A percentile compares a stretch with the other conserved stretches of the same genome.
Evolutionary conservation across 192 early-diverging fungal species (phyloP).

Genomic region (Coemansia umbellata): DNA sequence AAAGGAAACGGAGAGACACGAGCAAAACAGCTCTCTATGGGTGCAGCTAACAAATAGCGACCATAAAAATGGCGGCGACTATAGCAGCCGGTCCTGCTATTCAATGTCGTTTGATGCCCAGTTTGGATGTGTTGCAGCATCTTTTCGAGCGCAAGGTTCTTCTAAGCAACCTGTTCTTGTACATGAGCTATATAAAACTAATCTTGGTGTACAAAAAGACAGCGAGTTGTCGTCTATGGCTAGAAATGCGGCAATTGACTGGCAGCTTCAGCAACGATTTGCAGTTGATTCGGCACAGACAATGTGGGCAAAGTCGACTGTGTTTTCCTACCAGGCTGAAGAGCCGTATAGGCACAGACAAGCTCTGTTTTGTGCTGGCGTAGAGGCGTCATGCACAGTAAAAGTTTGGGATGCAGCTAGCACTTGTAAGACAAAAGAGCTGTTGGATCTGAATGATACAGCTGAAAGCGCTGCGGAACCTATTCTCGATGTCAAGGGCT

Average conservation of each 20-base stretch:
- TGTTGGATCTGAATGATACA: slow-evolving; percentile 10
- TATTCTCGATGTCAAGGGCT: slow-evolving; percentile 29
- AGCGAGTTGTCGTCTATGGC: not conserved
- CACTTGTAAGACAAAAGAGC: not conserved
- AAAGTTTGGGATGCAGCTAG: slow-evolving; percentile 12
- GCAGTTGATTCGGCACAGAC: slow-evolving; percentile 25
- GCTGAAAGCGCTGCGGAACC: slow-evolving; percentile 3
- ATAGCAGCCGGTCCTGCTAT: slow-evolving; percentile 18
- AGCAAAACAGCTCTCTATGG: slow-evolving; percentile 8
- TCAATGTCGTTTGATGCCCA: slow-evolving; percentile 15
- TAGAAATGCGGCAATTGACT: not conserved
- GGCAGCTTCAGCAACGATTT: not conserved
- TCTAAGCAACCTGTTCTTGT: not conserved
- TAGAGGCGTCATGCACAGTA: slow-evolving; percentile 19
- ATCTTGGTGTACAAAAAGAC: no score
- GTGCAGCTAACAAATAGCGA: slow-evolving; percentile 5
- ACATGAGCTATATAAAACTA: slow-evolving; percentile 33
- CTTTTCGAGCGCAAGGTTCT: slow-evolving; percentile 12
- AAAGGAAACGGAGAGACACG: not conserved
- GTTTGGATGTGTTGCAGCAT: slow-evolving; percentile 16
- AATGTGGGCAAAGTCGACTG: slow-evolving; percentile 17
- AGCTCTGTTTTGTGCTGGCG: slow-evolving; percentile 33
- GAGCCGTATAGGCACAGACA: not conserved
- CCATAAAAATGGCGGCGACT: not conserved
- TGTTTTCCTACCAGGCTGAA: slow-evolving; percentile 19